Evolutionary conservation across 1,284 basidiomycete species (phyloP).

Genomic region (Fistulina hepatica): DNA sequence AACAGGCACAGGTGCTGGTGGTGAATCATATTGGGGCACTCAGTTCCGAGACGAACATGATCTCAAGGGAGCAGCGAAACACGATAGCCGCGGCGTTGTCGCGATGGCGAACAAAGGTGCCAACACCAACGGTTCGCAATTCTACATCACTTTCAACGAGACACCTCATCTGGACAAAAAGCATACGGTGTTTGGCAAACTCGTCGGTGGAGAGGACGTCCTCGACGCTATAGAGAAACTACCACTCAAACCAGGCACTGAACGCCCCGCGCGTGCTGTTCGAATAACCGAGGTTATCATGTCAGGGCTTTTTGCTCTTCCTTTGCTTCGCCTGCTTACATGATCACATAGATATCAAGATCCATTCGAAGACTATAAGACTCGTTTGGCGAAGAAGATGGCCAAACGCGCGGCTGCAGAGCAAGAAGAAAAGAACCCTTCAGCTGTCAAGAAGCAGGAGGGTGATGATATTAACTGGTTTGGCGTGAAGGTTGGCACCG

Average conservation of each 20-base stretch:
- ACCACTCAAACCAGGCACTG: conserved; percentile 73
- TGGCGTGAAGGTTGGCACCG: conserved; percentile 60
- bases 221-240: conserved; percentile 77
- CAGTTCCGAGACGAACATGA: conserved; percentile 92
- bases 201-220: conserved; percentile 90
- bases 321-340: conserved; percentile 1
- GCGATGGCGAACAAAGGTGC: conserved; percentile 92
- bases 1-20: conserved; percentile 90
- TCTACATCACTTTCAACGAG: conserved; percentile 79
- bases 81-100: conserved; percentile 70
- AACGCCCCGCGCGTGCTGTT: conserved; percentile 77
- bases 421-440: conserved; percentile 26
- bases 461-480: conserved; percentile 74
- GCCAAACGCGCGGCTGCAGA: conserved; percentile 53
- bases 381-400: conserved; percentile 62
- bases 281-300: conserved; percentile 70
- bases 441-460: conserved; percentile 33
- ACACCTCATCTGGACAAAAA: conserved; percentile 76
- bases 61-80: conserved; percentile 75
- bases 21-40: conserved; percentile 90
- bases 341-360: conserved; percentile 55
- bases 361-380: conserved; percentile 79
- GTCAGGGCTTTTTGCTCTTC: conserved; percentile 32
- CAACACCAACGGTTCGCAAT: conserved; percentile 82
- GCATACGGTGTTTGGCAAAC: conserved; percentile 94